phyloP scores from a whole-genome alignment of 2,329 filamentous ascomycete genomes.

The Alternaria angustiovoidea region DNA sequence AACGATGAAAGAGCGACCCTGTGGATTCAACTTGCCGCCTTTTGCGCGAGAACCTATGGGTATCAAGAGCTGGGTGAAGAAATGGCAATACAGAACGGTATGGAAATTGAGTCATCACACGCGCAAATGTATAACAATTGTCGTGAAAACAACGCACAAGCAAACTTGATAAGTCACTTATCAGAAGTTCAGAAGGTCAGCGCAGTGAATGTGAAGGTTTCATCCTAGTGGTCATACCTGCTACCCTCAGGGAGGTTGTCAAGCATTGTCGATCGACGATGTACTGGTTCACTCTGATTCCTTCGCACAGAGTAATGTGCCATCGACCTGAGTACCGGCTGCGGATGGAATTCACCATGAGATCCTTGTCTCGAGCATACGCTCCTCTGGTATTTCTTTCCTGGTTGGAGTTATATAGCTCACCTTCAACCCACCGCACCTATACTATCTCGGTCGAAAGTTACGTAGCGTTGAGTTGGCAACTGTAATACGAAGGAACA shows the following conservation, averaged over 20 bases:
- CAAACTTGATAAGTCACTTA: neutral
- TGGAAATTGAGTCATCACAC: neutral
- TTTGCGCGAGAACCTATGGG: neutral
- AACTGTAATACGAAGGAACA: neutral
- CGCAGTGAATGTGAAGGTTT: neutral
- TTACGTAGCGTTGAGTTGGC: too few species aligned
- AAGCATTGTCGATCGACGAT: neutral
- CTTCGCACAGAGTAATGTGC: neutral
- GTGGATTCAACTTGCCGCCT: neutral
- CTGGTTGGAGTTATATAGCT: neutral
- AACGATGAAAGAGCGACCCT: too few species aligned
- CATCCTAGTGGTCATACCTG: neutral
- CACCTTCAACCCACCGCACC: neutral
- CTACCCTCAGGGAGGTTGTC: neutral
- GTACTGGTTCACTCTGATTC: neutral
- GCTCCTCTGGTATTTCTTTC: neutral
- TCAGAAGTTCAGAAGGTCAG: neutral
- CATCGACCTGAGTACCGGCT: neutral
- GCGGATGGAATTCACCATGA: neutral
- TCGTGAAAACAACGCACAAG: neutral
- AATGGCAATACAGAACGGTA: neutral
- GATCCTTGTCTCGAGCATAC: neutral
- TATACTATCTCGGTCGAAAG: neutral
- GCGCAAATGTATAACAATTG: neutral
- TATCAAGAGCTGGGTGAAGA: neutral